Evolutionary conservation across 1,284 basidiomycete species (phyloP), one percentile per base, ranked within the genome.

Genomic region (Boletellus deceptivus): DNA sequence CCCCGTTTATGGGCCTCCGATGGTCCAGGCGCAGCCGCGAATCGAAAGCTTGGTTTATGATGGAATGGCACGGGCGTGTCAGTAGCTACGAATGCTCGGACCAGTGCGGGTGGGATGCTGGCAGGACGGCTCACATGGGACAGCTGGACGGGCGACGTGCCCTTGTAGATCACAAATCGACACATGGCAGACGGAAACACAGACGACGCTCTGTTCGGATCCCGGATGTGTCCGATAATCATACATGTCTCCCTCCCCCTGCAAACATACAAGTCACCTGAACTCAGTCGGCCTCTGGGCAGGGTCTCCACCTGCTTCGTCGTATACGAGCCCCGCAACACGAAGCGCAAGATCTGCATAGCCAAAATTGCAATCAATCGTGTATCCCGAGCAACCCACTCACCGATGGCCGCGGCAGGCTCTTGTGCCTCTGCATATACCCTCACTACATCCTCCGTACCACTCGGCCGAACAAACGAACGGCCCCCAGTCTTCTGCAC

Each of bases 401-500:
- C 57, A 94, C 93, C 89, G 65, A 96, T 92, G 16, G 91, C 89
- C 57, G 91, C 86, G 14, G 80, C 72, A 49, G 80, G 80, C 38
- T 84, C 76, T 36, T 76, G 78, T 2, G 96, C 94, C 71, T 99
- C 97, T 1, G 96, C 97, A 67, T 99, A 99, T 8, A 99, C 95
- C 55, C 97, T 81, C 11, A 99, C 97, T 40, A 97, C 96, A 67
- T 99, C 95, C 69, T 99, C 97, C 17, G 97, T 99, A 11, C 97
- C 97, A 70, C 93, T 97, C 1, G 97, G 97, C 53, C 97, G 74
- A 13, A 99, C 96, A 69, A 99, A 99, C 24, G 89, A 83, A 43
- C 97, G 81, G 1, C 95, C 97, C 31, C 84, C 84, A 49, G 90
- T 86, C 64, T 89, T 92, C 64, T 86, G 86, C 25, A 93, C 89